Evolutionary conservation across 257 asterid species (phyloP).

Genomic region (Nicotiana sylvestris): DNA sequence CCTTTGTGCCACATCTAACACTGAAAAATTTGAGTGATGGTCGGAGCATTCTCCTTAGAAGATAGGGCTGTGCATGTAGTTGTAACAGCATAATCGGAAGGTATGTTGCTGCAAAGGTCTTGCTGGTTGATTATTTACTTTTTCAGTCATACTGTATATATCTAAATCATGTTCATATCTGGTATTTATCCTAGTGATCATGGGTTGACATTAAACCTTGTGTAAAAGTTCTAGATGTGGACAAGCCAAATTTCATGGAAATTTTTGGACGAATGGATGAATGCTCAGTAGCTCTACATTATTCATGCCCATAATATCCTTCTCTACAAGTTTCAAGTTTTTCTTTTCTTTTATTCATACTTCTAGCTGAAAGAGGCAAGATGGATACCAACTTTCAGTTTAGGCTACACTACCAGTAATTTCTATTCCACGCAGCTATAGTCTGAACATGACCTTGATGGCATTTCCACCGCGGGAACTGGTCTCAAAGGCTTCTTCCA

Average conservation of each 20-base stretch:
- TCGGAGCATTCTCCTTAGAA: background rate
- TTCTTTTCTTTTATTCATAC: background rate
- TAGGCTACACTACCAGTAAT: background rate
- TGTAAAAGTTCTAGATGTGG: background rate
- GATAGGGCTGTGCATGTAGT: background rate
- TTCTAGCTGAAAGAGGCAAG: background rate
- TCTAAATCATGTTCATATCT: background rate
- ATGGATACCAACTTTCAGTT: background rate
- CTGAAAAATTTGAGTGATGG: background rate
- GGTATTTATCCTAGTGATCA: background rate
- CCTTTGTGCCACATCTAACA: background rate
- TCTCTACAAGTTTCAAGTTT: background rate
- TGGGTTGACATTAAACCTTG: background rate
- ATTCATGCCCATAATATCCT: background rate
- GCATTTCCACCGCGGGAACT: slow-evolving; percentile 76
- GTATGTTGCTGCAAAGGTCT: background rate
- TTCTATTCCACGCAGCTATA: slow-evolving; percentile 19
- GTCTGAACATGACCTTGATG: slow-evolving; percentile 86
- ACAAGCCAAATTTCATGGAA: background rate
- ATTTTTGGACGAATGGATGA: background rate
- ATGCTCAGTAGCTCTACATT: background rate
- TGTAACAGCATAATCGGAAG: background rate
- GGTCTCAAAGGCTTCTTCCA: slow-evolving; percentile 74
- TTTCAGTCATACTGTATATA: background rate
- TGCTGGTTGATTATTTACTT: background rate